These are phyloP conservation scores for Cystoisospora suis DNA, from an alignment of 169 alveolate genomes.

Conservation along the genomic window DNA sequence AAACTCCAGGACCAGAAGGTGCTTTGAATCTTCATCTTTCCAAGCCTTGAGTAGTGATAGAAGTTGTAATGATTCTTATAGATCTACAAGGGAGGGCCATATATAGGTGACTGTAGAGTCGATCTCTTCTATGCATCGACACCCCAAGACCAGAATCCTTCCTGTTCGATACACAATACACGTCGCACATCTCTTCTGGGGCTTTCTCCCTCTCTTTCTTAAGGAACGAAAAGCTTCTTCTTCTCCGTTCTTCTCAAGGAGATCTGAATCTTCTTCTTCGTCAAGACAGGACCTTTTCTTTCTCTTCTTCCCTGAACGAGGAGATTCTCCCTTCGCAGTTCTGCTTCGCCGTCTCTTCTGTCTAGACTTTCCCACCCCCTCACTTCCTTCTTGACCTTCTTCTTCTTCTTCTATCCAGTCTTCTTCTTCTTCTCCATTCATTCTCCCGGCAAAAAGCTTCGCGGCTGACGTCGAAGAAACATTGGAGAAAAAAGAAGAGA, in stretches of 20 bases:
- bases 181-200: constrained; percentile 44
- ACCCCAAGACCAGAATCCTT: constrained; percentile 53
- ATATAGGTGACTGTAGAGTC: constrained; percentile 41
- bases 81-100: constrained; percentile 52
- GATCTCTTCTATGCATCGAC: constrained; percentile 56
- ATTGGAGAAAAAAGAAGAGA: not conserved
- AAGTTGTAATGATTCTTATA: not conserved
- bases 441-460: constrained; percentile 31
- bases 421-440: not conserved
- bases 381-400: not conserved
- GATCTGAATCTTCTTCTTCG: not conserved
- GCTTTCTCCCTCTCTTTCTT: not conserved
- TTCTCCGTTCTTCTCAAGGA: not conserved
- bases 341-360: not conserved
- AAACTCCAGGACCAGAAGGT: too few relatives aligned
- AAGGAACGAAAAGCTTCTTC: not conserved
- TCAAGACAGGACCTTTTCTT: too few relatives aligned
- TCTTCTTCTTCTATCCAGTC: not conserved
- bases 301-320: not conserved
- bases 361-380: not conserved
- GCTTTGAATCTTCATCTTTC: too few relatives aligned
- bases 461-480: constrained; percentile 3
- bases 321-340: not conserved
- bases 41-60: too few relatives aligned
- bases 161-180: constrained; percentile 56